phyloP scores from a whole-genome alignment of 139 green algal species.

The Chlorella sorokiniana region DNA sequence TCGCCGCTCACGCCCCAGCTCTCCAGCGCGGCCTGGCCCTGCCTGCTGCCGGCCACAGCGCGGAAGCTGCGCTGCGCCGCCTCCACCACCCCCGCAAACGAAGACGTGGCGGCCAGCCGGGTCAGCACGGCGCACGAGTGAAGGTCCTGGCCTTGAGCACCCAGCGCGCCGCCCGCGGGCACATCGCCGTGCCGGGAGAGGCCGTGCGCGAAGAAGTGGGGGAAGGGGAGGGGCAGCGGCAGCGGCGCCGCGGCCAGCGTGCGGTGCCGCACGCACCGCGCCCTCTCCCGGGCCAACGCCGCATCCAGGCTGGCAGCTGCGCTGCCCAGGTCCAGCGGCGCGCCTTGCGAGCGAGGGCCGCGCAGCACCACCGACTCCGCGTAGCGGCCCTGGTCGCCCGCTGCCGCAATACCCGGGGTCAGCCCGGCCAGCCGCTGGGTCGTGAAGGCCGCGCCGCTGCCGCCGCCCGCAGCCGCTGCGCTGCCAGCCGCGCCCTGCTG shows the following conservation, averaged over 20 bases:
- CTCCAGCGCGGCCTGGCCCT: constrained; percentile 27
- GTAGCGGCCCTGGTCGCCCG: neutral
- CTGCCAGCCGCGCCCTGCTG: neutral
- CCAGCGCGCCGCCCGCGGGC: neutral
- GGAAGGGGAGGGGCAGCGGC: constrained; percentile 49
- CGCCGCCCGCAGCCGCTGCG: neutral
- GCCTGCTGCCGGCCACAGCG: neutral
- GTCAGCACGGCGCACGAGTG: constrained; percentile 23
- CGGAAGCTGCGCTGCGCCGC: neutral
- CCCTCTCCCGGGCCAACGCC: constrained; percentile 23
- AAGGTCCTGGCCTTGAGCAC: constrained; percentile 1
- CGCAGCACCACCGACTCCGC: constrained; percentile 43
- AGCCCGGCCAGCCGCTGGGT: constrained; percentile 16
- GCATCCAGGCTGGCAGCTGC: constrained; percentile 32
- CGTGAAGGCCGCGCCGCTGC: constrained; percentile 11
- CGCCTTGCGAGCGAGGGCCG: neutral
- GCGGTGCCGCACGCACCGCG: constrained; percentile 41
- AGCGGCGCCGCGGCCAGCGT: constrained; percentile 32
- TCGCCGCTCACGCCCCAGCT: constrained; percentile 22
- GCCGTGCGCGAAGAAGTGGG: constrained; percentile 24
- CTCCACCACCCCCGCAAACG: constrained; percentile 25
- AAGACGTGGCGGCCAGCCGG: constrained; percentile 8
- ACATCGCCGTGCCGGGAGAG: constrained; percentile 24
- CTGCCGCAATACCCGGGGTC: constrained; percentile 22
- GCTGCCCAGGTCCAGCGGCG: neutral